Percentiles rank a stretch among this genome's conserved stretches.
Conservation (phyloP, 2,329 filamentous ascomycete genomes). For the Penicillium sp. region DNA sequence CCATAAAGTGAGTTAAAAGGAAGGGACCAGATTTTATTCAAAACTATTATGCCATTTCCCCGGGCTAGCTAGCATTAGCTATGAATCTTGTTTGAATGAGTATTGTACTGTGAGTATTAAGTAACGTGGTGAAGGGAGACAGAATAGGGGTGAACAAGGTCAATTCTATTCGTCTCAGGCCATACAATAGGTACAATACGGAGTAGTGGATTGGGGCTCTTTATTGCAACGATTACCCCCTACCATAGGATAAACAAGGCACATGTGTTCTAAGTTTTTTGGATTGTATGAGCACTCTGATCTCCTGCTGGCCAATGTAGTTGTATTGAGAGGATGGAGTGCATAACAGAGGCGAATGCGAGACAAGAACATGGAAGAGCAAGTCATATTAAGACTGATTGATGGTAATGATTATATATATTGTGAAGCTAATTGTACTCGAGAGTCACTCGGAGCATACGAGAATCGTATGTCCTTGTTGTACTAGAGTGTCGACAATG, state of each 20-base stretch:
- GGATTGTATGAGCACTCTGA: neutral
- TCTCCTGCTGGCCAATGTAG: neutral
- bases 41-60: neutral
- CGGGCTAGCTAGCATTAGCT: neutral
- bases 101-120: neutral
- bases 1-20: neutral
- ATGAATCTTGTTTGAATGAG: neutral
- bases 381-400: neutral
- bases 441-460: slow-evolving; percentile 3
- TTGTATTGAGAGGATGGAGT: neutral
- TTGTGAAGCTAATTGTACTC: slow-evolving; percentile 3
- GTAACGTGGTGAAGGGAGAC: neutral
- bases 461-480: neutral
- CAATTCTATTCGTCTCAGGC: neutral
- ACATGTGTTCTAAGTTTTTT: neutral
- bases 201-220: neutral
- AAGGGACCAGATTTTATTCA: neutral
- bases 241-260: neutral
- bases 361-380: neutral
- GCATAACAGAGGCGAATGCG: neutral
- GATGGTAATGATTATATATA: neutral
- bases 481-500: slow-evolving; percentile 1
- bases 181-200: neutral
- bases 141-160: neutral
- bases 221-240: neutral